Evolutionary conservation across 2,329 filamentous ascomycete genomes (phyloP).

Genomic region (Dendrostoma leiphaemia): DNA sequence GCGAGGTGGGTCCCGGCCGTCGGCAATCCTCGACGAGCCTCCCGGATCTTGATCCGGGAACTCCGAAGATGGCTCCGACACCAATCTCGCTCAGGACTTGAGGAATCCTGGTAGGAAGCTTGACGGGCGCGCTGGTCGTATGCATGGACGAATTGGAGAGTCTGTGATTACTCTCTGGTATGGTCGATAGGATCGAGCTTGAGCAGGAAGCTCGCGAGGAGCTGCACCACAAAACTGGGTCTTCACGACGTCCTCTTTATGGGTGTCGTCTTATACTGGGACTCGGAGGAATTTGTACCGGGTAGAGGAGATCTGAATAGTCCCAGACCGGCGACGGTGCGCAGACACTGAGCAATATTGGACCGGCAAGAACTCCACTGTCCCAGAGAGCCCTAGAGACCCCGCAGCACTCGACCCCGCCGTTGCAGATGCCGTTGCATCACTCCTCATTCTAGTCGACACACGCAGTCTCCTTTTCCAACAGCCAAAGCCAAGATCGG

Average conservation of each 20-base stretch:
- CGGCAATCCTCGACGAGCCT: not conserved
- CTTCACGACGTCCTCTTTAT: not conserved
- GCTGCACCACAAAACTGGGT: not conserved
- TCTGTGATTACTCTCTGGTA: not conserved
- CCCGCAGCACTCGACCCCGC: not conserved
- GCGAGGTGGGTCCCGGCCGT: not conserved
- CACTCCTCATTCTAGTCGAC: not conserved
- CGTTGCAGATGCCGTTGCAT: not conserved
- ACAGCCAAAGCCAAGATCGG: not conserved
- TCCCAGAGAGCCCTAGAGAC: not conserved
- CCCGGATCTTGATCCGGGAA: not conserved
- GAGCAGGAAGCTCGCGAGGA: not conserved
- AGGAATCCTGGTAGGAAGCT: not conserved
- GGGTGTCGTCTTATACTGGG: not conserved
- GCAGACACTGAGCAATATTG: not conserved
- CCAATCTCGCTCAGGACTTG: not conserved
- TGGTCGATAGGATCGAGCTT: not conserved
- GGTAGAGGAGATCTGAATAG: not conserved
- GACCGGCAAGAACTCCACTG: not conserved
- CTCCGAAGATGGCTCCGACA: not conserved
- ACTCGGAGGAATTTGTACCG: not conserved
- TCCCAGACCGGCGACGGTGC: too few relatives aligned
- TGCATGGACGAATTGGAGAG: not conserved
- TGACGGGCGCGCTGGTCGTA: not conserved
- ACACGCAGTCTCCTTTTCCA: not conserved